These are phyloP conservation scores for Termitomyces sp. DNA, from an alignment of 768 basidiomycete genomes.

Conservation along the genomic window DNA sequence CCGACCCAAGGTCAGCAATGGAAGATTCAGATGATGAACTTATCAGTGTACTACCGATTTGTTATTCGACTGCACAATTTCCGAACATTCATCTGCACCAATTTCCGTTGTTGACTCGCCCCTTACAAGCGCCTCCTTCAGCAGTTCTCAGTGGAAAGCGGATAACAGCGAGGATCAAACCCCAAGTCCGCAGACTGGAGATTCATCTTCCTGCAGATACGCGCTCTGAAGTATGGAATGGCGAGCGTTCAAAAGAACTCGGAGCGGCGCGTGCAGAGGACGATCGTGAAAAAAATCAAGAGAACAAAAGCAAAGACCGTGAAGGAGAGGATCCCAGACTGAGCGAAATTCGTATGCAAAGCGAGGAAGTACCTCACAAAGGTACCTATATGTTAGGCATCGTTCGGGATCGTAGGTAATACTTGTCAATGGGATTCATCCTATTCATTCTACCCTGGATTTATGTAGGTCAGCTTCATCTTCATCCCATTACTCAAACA, in stretches of 20 bases:
- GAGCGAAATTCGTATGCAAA: slow-evolving; percentile 66
- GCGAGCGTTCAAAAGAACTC: slow-evolving; percentile 62
- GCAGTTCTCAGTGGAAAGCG: slow-evolving; percentile 70
- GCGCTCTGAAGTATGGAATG: slow-evolving; percentile 77
- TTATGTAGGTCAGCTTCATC: slow-evolving; percentile 68
- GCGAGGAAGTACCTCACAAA: slow-evolving; percentile 64
- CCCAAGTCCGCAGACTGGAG: slow-evolving; percentile 58
- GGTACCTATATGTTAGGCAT: slow-evolving; percentile 76
- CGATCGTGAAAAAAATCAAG: slow-evolving; percentile 77
- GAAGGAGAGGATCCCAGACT: slow-evolving; percentile 58
- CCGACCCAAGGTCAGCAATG: slow-evolving; percentile 14
- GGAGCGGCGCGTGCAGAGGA: slow-evolving; percentile 68
- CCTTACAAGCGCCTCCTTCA: slow-evolving; percentile 75
- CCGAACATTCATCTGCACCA: slow-evolving; percentile 77
- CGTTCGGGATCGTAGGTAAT: slow-evolving; percentile 59
- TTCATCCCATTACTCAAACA: slow-evolving; percentile 74
- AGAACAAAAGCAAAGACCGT: slow-evolving; percentile 38
- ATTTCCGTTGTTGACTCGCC: slow-evolving; percentile 71
- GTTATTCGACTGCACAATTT: slow-evolving; percentile 57
- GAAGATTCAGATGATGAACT: slow-evolving; percentile 52
- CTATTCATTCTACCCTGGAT: neutral
- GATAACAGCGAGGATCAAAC: slow-evolving; percentile 72
- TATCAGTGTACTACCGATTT: slow-evolving; percentile 67
- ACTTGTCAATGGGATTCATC: slow-evolving; percentile 6
- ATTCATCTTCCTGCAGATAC: slow-evolving; percentile 82